Conservation (phyloP, 2,329 filamentous ascomycete species). For the Diplodia intermedia region DNA sequence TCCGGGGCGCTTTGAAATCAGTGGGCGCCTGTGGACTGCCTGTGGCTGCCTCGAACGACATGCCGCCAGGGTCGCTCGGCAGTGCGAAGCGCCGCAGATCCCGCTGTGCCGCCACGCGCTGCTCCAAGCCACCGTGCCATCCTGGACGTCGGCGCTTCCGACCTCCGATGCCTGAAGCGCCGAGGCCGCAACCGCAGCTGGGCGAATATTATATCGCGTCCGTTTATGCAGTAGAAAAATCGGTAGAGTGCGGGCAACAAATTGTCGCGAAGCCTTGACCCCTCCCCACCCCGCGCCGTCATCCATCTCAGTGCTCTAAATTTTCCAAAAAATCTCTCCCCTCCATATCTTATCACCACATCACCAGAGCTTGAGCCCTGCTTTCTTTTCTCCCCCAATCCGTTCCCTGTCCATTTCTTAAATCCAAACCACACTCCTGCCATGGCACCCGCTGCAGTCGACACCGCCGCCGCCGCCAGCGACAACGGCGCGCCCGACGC, state of each 20-base stretch:
- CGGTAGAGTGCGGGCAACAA: background rate
- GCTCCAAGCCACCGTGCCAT: background rate
- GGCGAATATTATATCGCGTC: slow-evolving; percentile 1
- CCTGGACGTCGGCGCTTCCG: background rate
- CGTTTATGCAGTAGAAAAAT: background rate
- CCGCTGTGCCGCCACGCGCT: background rate
- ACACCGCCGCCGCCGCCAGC: background rate
- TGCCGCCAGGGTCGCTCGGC: slow-evolving; percentile 17
- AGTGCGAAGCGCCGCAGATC: slow-evolving; percentile 18
- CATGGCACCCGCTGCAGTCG: slow-evolving; percentile 27
- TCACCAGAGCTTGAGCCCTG: slow-evolving; percentile 14
- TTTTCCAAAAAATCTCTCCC: slow-evolving; percentile 30
- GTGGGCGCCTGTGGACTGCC: slow-evolving; percentile 16
- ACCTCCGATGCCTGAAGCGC: slow-evolving; percentile 13
- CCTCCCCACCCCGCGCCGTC: slow-evolving; percentile 30
- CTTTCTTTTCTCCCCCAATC: background rate
- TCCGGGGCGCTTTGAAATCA: slow-evolving; percentile 25
- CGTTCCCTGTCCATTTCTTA: background rate
- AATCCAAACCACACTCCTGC: background rate
- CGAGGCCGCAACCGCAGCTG: slow-evolving; percentile 16
- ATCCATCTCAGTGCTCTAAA: slow-evolving; percentile 30
- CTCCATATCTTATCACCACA: slow-evolving; percentile 26
- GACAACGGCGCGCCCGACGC: slow-evolving; percentile 37
- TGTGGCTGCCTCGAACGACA: slow-evolving; percentile 7
- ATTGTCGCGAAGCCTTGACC: background rate